Percentiles rank a stretch among this genome's conserved stretches.
These are phyloP conservation scores for Globisporangium sylvaticum DNA, from an alignment of 352 stramenopile genomes.

Conservation along the genomic window DNA sequence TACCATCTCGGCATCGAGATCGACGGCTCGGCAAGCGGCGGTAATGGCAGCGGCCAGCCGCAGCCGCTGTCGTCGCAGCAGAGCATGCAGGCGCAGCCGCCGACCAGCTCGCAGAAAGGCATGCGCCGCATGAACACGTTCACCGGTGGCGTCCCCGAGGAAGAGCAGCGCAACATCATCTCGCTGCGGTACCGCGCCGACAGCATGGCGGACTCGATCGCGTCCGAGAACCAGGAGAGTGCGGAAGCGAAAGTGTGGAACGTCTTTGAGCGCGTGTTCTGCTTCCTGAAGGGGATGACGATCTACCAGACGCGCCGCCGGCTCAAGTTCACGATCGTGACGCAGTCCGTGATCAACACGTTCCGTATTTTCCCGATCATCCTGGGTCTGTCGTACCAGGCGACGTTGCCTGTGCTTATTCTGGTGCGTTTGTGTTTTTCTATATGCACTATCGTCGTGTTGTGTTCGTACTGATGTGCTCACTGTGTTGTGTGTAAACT, in stretches of 20 bases:
- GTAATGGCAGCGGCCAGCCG: slow-evolving; percentile 6
- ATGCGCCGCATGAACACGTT: slow-evolving; percentile 72
- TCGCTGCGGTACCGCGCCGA: slow-evolving; percentile 82
- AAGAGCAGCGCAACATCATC: slow-evolving; percentile 85
- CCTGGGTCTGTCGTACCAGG: slow-evolving; percentile 77
- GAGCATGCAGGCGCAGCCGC: slow-evolving; percentile 1
- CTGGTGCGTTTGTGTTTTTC: slow-evolving; percentile 31
- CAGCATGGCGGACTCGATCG: slow-evolving; percentile 80
- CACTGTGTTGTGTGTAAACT: background rate
- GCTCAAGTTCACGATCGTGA: slow-evolving; percentile 87
- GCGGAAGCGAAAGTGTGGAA: slow-evolving; percentile 74
- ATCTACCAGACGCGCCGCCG: slow-evolving; percentile 79
- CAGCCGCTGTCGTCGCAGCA: slow-evolving; percentile 9
- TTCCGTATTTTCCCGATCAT: slow-evolving; percentile 85
- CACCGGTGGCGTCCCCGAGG: slow-evolving; percentile 48
- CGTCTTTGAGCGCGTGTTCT: slow-evolving; percentile 82
- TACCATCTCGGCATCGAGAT: slow-evolving; percentile 67
- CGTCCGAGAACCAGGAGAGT: slow-evolving; percentile 49
- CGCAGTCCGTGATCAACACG: slow-evolving; percentile 77
- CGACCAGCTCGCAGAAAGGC: slow-evolving; percentile 26
- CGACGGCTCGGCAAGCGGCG: slow-evolving; percentile 11
- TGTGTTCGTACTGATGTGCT: background rate
- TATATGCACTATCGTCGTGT: background rate
- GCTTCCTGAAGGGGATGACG: slow-evolving; percentile 86
- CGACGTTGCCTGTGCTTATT: slow-evolving; percentile 79